Conservation (phyloP, 352 stramenopile genomes). For the Heterotrichella gracilis region DNA sequence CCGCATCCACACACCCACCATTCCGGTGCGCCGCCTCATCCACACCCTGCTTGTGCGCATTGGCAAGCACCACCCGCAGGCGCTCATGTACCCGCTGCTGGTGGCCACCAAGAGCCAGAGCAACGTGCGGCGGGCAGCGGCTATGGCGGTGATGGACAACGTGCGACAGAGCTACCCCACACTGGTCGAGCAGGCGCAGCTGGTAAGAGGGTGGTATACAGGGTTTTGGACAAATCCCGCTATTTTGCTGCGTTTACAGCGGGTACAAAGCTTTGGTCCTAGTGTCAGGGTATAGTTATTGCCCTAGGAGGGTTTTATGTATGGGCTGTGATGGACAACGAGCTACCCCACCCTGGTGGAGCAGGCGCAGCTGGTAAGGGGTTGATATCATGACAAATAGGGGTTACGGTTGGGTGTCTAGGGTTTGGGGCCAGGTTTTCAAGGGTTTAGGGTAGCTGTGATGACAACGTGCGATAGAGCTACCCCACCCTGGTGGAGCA, state of each 20-base stretch:
- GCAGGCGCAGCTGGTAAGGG: no score
- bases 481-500: slow-evolving; percentile 73
- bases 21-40: slow-evolving; percentile 22
- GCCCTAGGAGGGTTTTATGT: no score
- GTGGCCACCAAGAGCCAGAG: slow-evolving; percentile 71
- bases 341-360: slow-evolving; percentile 68
- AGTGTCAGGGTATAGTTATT: no score
- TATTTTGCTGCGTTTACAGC: no score
- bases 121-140: slow-evolving; percentile 51
- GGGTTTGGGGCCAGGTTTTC: no score
- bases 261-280: no score
- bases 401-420: no score
- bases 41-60: slow-evolving; percentile 25
- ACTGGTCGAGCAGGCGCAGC: slow-evolving; percentile 76
- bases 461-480: slow-evolving; percentile 54
- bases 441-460: no score
- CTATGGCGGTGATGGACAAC: slow-evolving; percentile 63
- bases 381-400: no score
- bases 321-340: slow-evolving; percentile 58
- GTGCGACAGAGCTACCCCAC: slow-evolving; percentile 57
- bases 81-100: slow-evolving; percentile 82
- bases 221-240: no score
- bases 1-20: slow-evolving; percentile 28
- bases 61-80: slow-evolving; percentile 63
- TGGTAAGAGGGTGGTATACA: no score